Conservation (phyloP, 106 monocot genomes). For the Ottelia alismoides region DNA sequence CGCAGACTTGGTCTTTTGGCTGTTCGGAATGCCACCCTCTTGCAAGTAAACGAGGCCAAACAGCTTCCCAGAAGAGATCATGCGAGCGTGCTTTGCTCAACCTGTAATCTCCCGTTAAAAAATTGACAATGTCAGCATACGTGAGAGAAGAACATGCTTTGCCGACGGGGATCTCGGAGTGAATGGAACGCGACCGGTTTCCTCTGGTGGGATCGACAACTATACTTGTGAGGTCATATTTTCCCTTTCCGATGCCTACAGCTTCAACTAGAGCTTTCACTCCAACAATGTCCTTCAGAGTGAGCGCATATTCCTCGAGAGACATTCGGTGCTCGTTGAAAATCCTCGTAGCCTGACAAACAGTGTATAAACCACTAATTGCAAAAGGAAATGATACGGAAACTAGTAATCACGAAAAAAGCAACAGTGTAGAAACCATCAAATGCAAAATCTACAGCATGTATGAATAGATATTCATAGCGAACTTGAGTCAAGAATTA, state of each 20-base stretch:
- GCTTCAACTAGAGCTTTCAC: conserved; percentile 44
- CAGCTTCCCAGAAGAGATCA: conserved; percentile 99
- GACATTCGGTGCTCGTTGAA: conserved; percentile 49
- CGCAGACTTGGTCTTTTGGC: conserved; percentile 31
- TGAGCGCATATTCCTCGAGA: conserved; percentile 56
- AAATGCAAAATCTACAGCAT: too few relatives aligned
- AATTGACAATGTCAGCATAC: conserved; percentile 56
- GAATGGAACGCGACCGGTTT: conserved; percentile 15
- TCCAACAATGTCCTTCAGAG: conserved; percentile 44
- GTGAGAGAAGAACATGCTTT: conserved; percentile 77
- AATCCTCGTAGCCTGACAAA: conserved; percentile 38
- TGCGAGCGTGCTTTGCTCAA: conserved; percentile 83
- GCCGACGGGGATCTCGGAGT: conserved; percentile 60
- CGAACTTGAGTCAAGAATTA: too few relatives aligned
- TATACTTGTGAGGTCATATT: conserved; percentile 53
- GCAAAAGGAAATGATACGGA: too few relatives aligned
- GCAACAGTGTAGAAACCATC: too few relatives aligned
- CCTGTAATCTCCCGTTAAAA: conserved; percentile 80
- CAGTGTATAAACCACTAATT: too few relatives aligned
- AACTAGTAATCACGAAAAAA: too few relatives aligned
- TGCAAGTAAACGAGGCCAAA: conserved; percentile 89
- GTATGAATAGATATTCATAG: too few relatives aligned
- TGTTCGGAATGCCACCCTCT: conserved; percentile 88
- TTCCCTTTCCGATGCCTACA: conserved; percentile 73
- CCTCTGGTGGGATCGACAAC: conserved; percentile 37